Percentiles rank a stretch among this genome's conserved stretches.
Evolutionary conservation across 108 stramenopile species (phyloP).

Genomic region (Discostella stelligeroides): DNA sequence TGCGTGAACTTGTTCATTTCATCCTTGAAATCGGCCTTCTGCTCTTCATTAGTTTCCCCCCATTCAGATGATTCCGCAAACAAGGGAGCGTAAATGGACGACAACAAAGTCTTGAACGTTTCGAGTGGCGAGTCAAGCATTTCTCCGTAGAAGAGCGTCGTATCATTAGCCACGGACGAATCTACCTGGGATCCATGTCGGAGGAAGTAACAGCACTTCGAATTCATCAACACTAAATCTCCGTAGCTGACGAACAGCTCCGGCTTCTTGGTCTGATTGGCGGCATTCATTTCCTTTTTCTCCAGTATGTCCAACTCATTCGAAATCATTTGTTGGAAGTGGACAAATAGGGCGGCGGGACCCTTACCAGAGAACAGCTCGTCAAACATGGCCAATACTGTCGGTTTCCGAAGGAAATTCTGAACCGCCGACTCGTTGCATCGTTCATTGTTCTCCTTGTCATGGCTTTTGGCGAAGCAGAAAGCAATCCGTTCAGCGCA

Average conservation of each 20-base stretch:
- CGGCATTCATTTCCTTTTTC: slow-evolving; percentile 3
- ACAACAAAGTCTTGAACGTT: slow-evolving; percentile 68
- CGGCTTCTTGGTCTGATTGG: slow-evolving; percentile 22
- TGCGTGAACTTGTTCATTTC: slow-evolving; percentile 69
- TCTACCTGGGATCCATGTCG: slow-evolving; percentile 31
- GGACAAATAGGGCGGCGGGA: slow-evolving; percentile 62
- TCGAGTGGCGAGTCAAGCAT: slow-evolving; percentile 65
- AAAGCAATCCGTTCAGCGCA: slow-evolving; percentile 65
- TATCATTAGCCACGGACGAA: slow-evolving; percentile 42
- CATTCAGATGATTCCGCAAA: slow-evolving; percentile 69
- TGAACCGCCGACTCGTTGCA: slow-evolving; percentile 62
- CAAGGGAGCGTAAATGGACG: slow-evolving; percentile 64
- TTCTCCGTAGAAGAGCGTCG: slow-evolving; percentile 83
- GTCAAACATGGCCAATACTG: slow-evolving; percentile 49
- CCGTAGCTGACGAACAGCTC: slow-evolving; percentile 72
- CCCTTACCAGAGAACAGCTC: slow-evolving; percentile 71
- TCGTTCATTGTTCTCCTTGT: slow-evolving; percentile 47
- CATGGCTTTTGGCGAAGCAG: slow-evolving; percentile 51
- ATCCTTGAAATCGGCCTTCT: slow-evolving; percentile 68
- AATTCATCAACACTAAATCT: slow-evolving; percentile 45
- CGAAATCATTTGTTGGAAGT: slow-evolving; percentile 62
- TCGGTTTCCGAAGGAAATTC: slow-evolving; percentile 57
- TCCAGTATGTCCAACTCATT: slow-evolving; percentile 42
- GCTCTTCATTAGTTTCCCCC: slow-evolving; percentile 77
- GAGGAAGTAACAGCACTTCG: slow-evolving; percentile 61